Evolutionary conservation across 1,284 basidiomycete species (phyloP), one percentile per base, ranked within the genome.

Genomic region (Rhodotorula glutinis): DNA sequence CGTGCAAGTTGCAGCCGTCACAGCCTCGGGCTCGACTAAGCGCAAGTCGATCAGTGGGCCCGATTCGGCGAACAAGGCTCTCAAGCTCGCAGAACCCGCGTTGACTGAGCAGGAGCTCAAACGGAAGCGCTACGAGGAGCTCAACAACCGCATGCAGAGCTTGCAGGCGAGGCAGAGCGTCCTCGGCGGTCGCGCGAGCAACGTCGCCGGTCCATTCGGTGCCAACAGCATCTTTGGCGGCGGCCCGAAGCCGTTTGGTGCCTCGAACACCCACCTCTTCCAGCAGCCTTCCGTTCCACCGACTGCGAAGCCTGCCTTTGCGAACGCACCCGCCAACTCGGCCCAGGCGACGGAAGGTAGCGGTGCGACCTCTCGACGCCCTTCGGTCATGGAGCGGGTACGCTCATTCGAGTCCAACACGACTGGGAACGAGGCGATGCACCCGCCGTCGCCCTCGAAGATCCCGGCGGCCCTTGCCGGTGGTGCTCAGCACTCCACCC

Each of bases 311-410:
- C 17, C 13, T 33, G 33, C 29, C 46, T 25, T 38, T 21, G 11
- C 41, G n/a, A 29, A 53, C 2, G 21, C 30, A 17, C 38, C 4
- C 29, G 21, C 21, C 21, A 30, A 30, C 2, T 25, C 49, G 49
- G 25, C 27, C 17, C 27, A n/a, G 49, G 49, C n/a, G 49, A 19
- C n/a, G n/a, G 55, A 63, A 13, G 30, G 11, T 17, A 14, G 23
- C 11, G n/a, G 21, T 21, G 46, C 62, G 3, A 56, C 56, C 27
- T 44, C 47, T 19, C 65, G 66, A 19, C 71, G 69, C 1, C 69
- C 71, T 21, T 71, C 69, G 10, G 69, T 73, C 46, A 71, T 69
- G 66, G 71, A 73, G 38, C 65, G 69, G 16, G 64, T 67, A 53
- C 68, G 66, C 47, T 65, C 66, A 2, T 71, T 71, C 62, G 71